Evolutionary conservation across 2,329 filamentous ascomycete genomes (phyloP).

Genomic region (Botrytis cinerea): DNA sequence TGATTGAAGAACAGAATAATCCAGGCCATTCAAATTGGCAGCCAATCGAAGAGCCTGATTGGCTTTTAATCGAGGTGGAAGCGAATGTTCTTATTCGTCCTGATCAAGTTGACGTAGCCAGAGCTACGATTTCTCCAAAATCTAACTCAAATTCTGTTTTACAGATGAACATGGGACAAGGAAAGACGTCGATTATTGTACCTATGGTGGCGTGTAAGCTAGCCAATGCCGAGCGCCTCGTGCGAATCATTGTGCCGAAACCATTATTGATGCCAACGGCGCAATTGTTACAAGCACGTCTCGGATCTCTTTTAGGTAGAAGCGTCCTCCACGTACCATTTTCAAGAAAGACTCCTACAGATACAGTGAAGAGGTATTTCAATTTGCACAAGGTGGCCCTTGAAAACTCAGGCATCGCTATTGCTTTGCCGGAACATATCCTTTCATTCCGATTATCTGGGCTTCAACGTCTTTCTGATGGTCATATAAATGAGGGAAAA

Average conservation of each 20-base stretch:
- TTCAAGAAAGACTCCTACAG: conserved; percentile 47
- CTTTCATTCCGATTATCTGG: conserved; percentile 56
- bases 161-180: conserved; percentile 69
- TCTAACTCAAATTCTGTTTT: conserved; percentile 59
- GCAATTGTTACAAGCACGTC: conserved; percentile 47
- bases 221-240: conserved; percentile 47
- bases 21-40: conserved; percentile 44
- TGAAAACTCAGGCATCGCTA: conserved; percentile 46
- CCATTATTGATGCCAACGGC: conserved; percentile 50
- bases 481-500: conserved; percentile 43
- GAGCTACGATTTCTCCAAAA: conserved; percentile 57
- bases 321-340: conserved; percentile 51
- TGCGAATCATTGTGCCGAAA: conserved; percentile 49
- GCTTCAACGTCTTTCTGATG: conserved; percentile 49
- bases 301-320: conserved; percentile 48
- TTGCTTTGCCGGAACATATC: conserved; percentile 55
- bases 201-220: conserved; percentile 52
- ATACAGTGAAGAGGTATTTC: conserved; percentile 42
- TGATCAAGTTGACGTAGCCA: conserved; percentile 63
- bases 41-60: conserved; percentile 54
- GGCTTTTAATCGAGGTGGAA: conserved; percentile 68
- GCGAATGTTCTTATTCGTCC: conserved; percentile 61
- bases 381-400: conserved; percentile 45
- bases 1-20: conserved; percentile 46
- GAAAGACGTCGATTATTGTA: conserved; percentile 60